phyloP scores from a whole-genome alignment of 2,329 filamentous ascomycete species.

The Botrytis squamosa region DNA sequence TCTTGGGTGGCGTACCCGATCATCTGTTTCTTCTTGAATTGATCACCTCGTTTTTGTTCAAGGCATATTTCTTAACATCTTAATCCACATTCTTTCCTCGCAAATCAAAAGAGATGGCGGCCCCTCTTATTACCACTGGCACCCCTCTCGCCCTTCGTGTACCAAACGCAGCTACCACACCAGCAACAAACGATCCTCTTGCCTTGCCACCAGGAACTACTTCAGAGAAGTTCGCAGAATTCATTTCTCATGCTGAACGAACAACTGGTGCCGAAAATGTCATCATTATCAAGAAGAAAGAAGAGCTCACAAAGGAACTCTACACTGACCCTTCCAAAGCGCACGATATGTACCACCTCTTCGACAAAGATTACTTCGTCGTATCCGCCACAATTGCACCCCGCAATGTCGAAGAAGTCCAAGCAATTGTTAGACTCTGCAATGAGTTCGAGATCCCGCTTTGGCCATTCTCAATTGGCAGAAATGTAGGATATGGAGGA shows the following conservation, averaged over 20 bases:
- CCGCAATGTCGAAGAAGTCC: conserved; percentile 46
- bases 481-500: conserved; percentile 50
- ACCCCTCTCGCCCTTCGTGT: not conserved
- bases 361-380: conserved; percentile 45
- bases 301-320: conserved; percentile 21
- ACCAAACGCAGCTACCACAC: not conserved
- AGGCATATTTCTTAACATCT: not conserved
- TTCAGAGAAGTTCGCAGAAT: conserved; percentile 21
- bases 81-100: not conserved
- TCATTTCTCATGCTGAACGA: conserved; percentile 11
- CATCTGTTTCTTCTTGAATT: not conserved
- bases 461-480: conserved; percentile 47
- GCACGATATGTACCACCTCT: conserved; percentile 44
- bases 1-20: not conserved
- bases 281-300: conserved; percentile 17
- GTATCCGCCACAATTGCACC: conserved; percentile 21
- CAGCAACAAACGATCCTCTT: conserved; percentile 19
- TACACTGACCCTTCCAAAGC: conserved; percentile 25
- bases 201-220: conserved; percentile 23
- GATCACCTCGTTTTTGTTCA: not conserved
- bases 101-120: not conserved
- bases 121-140: not conserved
- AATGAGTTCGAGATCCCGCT: conserved; percentile 48
- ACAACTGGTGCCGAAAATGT: conserved; percentile 21
- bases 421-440: conserved; percentile 44